A percentile compares a stretch with the other conserved stretches of the same genome.
phyloP scores from a whole-genome alignment of 2,329 filamentous ascomycete species.

The Bipolaris sorokiniana region DNA sequence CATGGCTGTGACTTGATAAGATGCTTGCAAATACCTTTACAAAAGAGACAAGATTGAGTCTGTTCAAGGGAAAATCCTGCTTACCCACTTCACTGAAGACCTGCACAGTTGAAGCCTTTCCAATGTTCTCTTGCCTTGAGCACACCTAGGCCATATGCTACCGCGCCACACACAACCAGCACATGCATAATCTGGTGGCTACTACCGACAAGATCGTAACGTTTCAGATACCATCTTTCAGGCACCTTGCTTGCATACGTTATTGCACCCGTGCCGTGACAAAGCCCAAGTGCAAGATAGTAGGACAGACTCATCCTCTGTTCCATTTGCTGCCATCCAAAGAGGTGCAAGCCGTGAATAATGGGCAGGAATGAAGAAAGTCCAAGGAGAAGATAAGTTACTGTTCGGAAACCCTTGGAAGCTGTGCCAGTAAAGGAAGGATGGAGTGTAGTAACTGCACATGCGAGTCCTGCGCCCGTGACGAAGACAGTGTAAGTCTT shows the following conservation, averaged over 20 bases:
- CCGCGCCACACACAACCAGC: conserved; percentile 53
- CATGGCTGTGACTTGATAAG: background rate
- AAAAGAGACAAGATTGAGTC: background rate
- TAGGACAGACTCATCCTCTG: conserved; percentile 51
- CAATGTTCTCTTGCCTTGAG: conserved; percentile 46
- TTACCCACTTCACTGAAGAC: background rate
- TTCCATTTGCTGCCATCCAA: conserved; percentile 41
- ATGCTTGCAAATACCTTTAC: background rate
- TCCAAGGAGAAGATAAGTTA: conserved; percentile 52
- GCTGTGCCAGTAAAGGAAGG: conserved; percentile 29
- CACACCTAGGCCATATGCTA: conserved; percentile 41
- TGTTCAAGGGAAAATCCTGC: background rate
- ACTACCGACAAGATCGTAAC: conserved; percentile 55
- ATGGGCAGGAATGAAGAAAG: conserved; percentile 52
- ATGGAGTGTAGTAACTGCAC: conserved; percentile 48
- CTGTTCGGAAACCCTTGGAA: conserved; percentile 50
- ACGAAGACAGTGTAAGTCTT: conserved; percentile 48
- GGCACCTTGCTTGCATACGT: conserved; percentile 50
- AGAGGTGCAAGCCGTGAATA: conserved; percentile 44
- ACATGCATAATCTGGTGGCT: conserved; percentile 60
- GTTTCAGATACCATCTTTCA: conserved; percentile 51
- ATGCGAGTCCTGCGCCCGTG: conserved; percentile 28
- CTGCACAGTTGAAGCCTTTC: background rate
- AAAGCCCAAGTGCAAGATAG: conserved; percentile 48
- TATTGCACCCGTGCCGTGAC: conserved; percentile 41